A percentile compares a stretch with the other conserved stretches of the same genome.
These are phyloP conservation scores for Skeletonema menzelii DNA, from an alignment of 108 stramenopile species.

Conservation along the genomic window DNA sequence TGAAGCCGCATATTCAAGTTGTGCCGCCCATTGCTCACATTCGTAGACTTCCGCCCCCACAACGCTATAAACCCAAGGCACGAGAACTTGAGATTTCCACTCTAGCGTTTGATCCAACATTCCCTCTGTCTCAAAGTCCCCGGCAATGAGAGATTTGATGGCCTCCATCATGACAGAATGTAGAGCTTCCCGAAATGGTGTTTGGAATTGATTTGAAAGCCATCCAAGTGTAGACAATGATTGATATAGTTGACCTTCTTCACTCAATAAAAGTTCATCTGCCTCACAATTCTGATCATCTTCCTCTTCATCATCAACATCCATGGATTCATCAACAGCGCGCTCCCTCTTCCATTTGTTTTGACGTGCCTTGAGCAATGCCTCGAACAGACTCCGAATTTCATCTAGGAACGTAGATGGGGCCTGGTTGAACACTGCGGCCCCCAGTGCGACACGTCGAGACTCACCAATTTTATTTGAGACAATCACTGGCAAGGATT, in stretches of 20 bases:
- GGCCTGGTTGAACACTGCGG: constrained; percentile 60
- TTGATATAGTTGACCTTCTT: constrained; percentile 43
- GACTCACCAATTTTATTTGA: constrained; percentile 42
- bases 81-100: constrained; percentile 55
- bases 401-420: constrained; percentile 35
- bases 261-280: neutral
- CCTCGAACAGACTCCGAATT: constrained; percentile 52
- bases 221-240: constrained; percentile 56
- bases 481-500: constrained; percentile 3
- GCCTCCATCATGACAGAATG: constrained; percentile 42
- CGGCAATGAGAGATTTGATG: constrained; percentile 44
- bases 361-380: constrained; percentile 44
- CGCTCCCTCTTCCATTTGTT: constrained; percentile 20
- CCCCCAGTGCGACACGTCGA: constrained; percentile 54
- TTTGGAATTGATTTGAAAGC: constrained; percentile 46
- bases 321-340: constrained; percentile 5
- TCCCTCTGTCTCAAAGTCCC: constrained; percentile 54
- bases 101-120: constrained; percentile 42
- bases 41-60: constrained; percentile 38
- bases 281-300: constrained; percentile 5
- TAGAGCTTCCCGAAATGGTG: constrained; percentile 51
- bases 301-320: constrained; percentile 35
- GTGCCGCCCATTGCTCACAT: constrained; percentile 44
- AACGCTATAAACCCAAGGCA: constrained; percentile 49
- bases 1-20: constrained; percentile 50